These are phyloP conservation scores for Xylariaceae sp. DNA, from an alignment of 2,329 filamentous ascomycete species.

Conservation along the genomic window DNA sequence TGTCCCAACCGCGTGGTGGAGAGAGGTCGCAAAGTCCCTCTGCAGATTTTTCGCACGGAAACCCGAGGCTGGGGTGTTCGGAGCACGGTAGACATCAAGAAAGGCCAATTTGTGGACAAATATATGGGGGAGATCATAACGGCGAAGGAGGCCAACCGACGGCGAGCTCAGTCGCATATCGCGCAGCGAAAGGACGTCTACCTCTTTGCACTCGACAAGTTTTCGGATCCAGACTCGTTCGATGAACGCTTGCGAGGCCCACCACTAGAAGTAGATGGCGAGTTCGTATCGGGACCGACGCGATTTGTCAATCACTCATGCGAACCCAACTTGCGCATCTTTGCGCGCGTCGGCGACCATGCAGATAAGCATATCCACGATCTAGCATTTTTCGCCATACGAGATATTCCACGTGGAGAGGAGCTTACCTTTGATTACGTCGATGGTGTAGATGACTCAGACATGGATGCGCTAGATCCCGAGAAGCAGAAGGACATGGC, in stretches of 20 bases:
- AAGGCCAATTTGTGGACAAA: constrained; percentile 80
- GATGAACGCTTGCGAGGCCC: constrained; percentile 63
- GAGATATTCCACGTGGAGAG: constrained; percentile 67
- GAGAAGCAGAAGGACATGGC: constrained; percentile 61
- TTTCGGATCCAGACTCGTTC: constrained; percentile 63
- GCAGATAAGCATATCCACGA: constrained; percentile 78
- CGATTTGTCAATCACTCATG: constrained; percentile 87
- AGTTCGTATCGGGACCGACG: constrained; percentile 78
- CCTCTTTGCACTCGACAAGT: constrained; percentile 83
- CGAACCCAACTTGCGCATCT: constrained; percentile 79
- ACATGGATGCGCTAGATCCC: constrained; percentile 57
- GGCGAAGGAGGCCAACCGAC: constrained; percentile 66
- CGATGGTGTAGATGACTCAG: constrained; percentile 63
- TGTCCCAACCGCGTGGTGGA: constrained; percentile 83
- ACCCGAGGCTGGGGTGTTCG: constrained; percentile 80
- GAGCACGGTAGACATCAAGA: constrained; percentile 67
- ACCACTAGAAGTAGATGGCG: constrained; percentile 70
- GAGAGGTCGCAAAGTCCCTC: constrained; percentile 70
- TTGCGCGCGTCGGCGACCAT: constrained; percentile 79
- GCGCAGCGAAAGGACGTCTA: constrained; percentile 76
- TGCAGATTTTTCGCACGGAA: constrained; percentile 78
- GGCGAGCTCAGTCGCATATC: constrained; percentile 63
- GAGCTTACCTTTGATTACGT: constrained; percentile 85
- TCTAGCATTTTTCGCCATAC: constrained; percentile 75
- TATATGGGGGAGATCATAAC: constrained; percentile 79